Evolutionary conservation across 495 filamentous ascomycete species (phyloP), one percentile per base, ranked within the genome.

Genomic region (Haplographium delicatum): DNA sequence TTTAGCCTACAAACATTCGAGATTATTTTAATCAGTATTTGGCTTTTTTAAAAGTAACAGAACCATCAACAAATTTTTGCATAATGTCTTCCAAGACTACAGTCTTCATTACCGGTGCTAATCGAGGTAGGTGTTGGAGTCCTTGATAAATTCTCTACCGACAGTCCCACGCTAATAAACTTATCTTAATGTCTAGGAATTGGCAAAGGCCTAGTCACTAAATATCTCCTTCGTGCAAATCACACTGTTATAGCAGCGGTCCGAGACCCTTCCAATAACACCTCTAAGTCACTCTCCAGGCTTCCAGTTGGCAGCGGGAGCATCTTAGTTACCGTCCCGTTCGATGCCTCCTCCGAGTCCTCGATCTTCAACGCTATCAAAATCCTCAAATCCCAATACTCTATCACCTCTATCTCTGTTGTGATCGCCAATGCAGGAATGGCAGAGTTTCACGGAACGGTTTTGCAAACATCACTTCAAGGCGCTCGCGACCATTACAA

Each of bases 351-450:
- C 19, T 54, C 56, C n/a, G 23, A 55, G 10, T 54, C 54, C 5
- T 57, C 65, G 44, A 35, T 50, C 10, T 41, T 44, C 15, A 64
- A 65, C 11, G 62, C 67, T 3, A 37, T 62, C 25, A 56, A 56
- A 3, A 57, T 73, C 6, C 25, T 44, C 8, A 30, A 46, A 4
- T 54, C 67, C 25, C 8, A 45, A 20, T 28, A 53, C 24, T 63
- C 56, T 13, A 63, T 78, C 52, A 48, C 45, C 5, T 44, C 57
- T 22, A 51, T 80, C n/a, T 70, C 78, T 54, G 62, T 73, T 8
- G 65, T 78, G 5, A 65, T 80, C 25, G 73, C 74, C 30, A 78
- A 79, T 49, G 72, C 74, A 0, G 74, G 68, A 3, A 61, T 69
- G 13, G 54, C 58, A 42, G 20, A 56, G 1, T 30, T 47, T 27